Conservation (phyloP, 148 eudicot species). For the Persicaria tinctoria region DNA sequence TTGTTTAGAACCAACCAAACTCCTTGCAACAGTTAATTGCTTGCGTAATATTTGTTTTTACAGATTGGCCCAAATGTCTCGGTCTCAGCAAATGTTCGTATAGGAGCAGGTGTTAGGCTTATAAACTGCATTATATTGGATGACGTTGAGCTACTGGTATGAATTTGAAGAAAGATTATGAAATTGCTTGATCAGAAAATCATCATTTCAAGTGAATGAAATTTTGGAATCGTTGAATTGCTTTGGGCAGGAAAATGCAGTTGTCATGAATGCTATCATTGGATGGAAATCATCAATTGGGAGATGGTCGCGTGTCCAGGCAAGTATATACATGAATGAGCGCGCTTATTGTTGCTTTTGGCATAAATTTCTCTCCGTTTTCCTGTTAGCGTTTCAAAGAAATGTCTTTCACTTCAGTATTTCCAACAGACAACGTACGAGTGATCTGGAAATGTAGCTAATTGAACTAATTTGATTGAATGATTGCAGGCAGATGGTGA, state of each 20-base stretch:
- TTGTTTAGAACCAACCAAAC: background rate
- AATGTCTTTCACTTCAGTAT: no score
- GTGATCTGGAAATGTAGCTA: background rate
- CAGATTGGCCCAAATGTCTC: slow-evolving; percentile 93
- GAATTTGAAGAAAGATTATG: background rate
- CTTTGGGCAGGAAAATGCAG: slow-evolving; percentile 74
- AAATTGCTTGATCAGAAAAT: background rate
- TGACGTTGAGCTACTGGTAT: slow-evolving; percentile 78
- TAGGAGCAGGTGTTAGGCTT: slow-evolving; percentile 72
- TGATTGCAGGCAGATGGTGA: slow-evolving; percentile 71
- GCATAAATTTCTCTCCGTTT: background rate
- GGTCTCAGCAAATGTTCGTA: slow-evolving; percentile 69
- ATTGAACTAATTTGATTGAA: background rate
- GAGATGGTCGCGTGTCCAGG: slow-evolving; percentile 92
- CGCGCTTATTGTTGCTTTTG: background rate
- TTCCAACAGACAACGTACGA: no score
- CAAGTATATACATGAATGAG: slow-evolving; percentile 16
- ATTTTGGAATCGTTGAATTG: background rate
- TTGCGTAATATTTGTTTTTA: slow-evolving; percentile 5
- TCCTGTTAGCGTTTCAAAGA: no score
- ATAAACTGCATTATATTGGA: slow-evolving; percentile 73
- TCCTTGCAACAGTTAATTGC: background rate
- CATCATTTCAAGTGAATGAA: background rate
- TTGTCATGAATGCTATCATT: slow-evolving; percentile 71
- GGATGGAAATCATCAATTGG: slow-evolving; percentile 91